Base-by-base conservation (phyloP, 1,284 basidiomycete species). In the Ceratobasidium sp. region DNA sequence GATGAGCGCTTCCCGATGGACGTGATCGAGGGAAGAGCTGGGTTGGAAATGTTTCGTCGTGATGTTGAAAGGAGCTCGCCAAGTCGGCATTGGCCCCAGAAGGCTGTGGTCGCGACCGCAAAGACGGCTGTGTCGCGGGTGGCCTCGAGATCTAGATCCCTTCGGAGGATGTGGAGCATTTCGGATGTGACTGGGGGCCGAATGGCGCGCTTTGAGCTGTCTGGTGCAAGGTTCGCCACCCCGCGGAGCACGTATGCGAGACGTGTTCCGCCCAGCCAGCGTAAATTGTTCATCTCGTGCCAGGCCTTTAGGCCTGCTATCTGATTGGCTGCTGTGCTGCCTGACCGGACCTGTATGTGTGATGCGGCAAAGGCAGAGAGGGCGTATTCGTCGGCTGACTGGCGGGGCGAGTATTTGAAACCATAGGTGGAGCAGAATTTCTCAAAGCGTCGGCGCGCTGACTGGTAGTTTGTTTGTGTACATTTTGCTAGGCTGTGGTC, bases 311-410 rank as follows among this genome's bases (percentile, higher is more conserved):
- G 10, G 2, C 35, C 70, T 2, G 68, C 6, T 5, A 72, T 65
- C 25, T 71, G 20, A 20, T 74, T 76, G 12, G 70, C 49, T 4
- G 71, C 67, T 5, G 75, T 72, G 2, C 67, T 65, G 1, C 72
- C 75, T 4, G 76, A 68, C 3, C 68, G 22, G 1, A n/a, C 6
- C 0, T 77, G 75, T 3, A 72, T 70, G 4, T 43, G 17, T 0
- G 74, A 72, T 3, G 76, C 75, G 8, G 76, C 75, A 64, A 75
- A 79, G 35, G 74, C 69, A 40, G 74, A 75, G 0, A 79, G 72
- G 0, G 76, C 56, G 15, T 72, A 53, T 54, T 78, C 76, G 20
- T 72, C 32, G 17, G 77, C 71, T 17, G 77, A 77, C 1, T 77
- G 72, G 1, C 70, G 68, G 0, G 70, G 34, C 2, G 58, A 1